Conservation (phyloP, 106 monocot species). For the Vanilla planifolia region DNA sequence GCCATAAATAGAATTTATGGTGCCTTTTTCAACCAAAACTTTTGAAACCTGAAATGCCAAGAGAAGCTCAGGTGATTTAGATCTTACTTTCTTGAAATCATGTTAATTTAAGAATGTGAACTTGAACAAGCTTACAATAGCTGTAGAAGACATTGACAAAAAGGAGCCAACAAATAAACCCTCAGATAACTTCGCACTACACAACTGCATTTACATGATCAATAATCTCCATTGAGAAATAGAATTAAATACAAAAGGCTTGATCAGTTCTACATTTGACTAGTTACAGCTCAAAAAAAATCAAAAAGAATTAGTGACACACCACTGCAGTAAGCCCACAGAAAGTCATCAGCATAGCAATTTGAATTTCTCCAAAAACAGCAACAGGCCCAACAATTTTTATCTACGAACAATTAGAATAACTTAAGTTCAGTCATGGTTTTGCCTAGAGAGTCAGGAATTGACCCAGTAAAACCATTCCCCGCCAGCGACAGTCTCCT, state of each 20-base stretch:
- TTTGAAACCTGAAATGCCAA: conserved; percentile 71
- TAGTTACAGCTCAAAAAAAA: neutral
- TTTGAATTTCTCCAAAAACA: conserved; percentile 93
- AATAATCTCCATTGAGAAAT: neutral
- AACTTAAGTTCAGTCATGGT: conserved; percentile 34
- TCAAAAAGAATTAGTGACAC: conserved; percentile 8
- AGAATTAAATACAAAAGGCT: neutral
- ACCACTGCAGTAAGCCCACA: conserved; percentile 86
- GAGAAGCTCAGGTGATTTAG: neutral
- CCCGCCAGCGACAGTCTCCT: conserved; percentile 48
- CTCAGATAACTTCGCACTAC: conserved; percentile 85
- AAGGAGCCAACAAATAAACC: conserved; percentile 94
- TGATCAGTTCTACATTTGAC: neutral
- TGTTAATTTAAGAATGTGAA: neutral
- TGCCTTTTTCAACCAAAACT: conserved; percentile 79
- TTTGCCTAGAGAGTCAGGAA: conserved; percentile 43
- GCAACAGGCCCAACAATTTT: conserved; percentile 92
- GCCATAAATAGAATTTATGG: conserved; percentile 66
- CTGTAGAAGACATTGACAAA: conserved; percentile 98
- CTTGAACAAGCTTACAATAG: conserved; percentile 54
- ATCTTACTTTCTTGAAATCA: neutral
- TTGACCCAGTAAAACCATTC: conserved; percentile 39
- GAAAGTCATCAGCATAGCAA: conserved; percentile 74
- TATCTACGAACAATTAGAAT: conserved; percentile 44
- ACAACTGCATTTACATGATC: conserved; percentile 56